Conservation (phyloP, 306 rosid species). For the Rubus parviflorus region DNA sequence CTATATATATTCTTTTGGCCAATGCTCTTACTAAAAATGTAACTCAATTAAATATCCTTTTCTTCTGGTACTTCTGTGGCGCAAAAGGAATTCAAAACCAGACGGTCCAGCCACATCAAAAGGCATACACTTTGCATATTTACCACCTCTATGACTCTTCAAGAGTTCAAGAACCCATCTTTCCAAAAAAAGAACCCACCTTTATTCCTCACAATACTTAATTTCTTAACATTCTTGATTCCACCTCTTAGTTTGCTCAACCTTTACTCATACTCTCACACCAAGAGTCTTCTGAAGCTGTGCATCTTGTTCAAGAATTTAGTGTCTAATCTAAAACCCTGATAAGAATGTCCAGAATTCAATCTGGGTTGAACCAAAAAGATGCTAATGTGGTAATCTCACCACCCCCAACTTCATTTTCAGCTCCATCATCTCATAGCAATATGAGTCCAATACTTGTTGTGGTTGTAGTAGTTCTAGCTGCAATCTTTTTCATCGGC, state of each 20-base stretch:
- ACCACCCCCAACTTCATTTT: constrained; percentile 24
- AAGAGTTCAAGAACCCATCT: no score
- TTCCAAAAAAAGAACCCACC: no score
- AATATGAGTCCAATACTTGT: constrained; percentile 62
- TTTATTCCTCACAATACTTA: constrained; percentile 6
- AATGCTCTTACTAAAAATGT: background rate
- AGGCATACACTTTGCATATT: constrained; percentile 23
- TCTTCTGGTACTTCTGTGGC: constrained; percentile 14
- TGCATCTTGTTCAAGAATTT: constrained; percentile 5
- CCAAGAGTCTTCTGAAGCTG: constrained; percentile 10
- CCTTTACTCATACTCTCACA: constrained; percentile 5
- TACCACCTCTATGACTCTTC: constrained; percentile 12
- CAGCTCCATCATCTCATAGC: constrained; percentile 38
- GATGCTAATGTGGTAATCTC: constrained; percentile 37
- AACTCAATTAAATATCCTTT: background rate
- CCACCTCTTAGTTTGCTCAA: constrained; percentile 2
- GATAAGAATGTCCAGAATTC: constrained; percentile 32
- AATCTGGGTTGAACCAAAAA: constrained; percentile 26
- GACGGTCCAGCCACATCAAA: constrained; percentile 10
- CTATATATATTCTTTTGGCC: background rate
- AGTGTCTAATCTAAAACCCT: constrained; percentile 4
- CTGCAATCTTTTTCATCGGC: constrained; percentile 64
- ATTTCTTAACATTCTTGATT: constrained; percentile 14
- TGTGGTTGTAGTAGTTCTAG: constrained; percentile 61
- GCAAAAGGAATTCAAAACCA: constrained; percentile 33